Evolutionary conservation across 2,329 filamentous ascomycete species (phyloP), one percentile per base, ranked within the genome.

Genomic region (Pseudogymnoascus sp.): DNA sequence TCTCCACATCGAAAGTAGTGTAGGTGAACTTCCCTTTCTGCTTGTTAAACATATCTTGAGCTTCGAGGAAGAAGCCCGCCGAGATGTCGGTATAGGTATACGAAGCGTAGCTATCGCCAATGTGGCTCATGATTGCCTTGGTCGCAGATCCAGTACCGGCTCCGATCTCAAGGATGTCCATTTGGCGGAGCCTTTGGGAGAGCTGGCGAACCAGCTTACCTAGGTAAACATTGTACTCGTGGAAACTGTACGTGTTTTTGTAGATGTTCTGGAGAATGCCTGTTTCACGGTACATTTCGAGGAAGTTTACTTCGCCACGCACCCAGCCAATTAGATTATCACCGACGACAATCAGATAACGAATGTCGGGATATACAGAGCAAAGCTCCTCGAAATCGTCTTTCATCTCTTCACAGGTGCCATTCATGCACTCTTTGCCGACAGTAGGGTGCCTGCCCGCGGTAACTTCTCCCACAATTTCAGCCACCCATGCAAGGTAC

Each of bases 211-310:
- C 88, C 0, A 90, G 89, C 64, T 90, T 84, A 6, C 86, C 83
- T 29, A 97, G 85, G 35, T 97, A 80, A 59, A 87, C 85, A 72
- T 96, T 96, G 74, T 96, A 95, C 77, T 96, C 92, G 6, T 89
- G 84, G 70, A 87, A 87, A 1, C 91, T 88, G 2, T 91, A 74
- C 63, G 79, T 85, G 68, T 86, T 84, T 19, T 59, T 26, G 45
- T 65, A 66, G 14, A 61, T 41, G 5, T 52, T 29, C 11, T 62
- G 26, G 2, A 66, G 37, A 19, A 66, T 19, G 33, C 60, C 58
- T 23, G 63, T 39, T 23, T 66, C 33, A 21, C 16, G n/a, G 16
- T 60, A 29, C 16, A 59, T 38, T 31, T 66, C 61, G 2, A 65
- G 16, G 10, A 58, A 35, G 11, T 29, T 11, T 6, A 39, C 61